phyloP scores from a whole-genome alignment of 306 rosid species.

The Castanea sativa region DNA sequence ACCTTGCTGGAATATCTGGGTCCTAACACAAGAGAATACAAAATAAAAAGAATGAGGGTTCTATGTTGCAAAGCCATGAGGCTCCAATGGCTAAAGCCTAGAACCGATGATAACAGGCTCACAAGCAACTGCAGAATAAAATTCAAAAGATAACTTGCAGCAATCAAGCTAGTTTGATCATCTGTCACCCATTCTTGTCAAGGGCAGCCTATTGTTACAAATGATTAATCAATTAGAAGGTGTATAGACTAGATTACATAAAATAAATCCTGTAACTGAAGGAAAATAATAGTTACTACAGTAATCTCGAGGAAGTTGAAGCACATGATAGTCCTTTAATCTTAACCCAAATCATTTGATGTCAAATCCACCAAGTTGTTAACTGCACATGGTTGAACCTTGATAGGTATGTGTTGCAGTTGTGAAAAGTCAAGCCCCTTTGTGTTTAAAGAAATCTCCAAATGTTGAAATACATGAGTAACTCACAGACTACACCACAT shows the following conservation, averaged over 20 bases:
- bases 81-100: not conserved
- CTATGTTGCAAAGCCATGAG: conserved; percentile 20
- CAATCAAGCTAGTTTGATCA: not conserved
- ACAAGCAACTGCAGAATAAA: not conserved
- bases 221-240: not conserved
- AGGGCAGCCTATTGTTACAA: not conserved
- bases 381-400: not conserved
- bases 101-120: not conserved
- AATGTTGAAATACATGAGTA: not conserved
- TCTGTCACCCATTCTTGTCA: not conserved
- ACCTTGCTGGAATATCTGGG: conserved; percentile 70
- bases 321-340: not conserved
- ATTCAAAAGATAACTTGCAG: not conserved
- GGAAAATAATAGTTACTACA: not conserved
- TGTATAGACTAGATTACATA: not conserved
- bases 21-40: conserved; percentile 40
- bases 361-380: not conserved
- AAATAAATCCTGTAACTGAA: not conserved
- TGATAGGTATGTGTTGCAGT: not conserved
- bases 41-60: not conserved
- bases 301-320: not conserved
- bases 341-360: not conserved
- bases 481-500: not conserved
- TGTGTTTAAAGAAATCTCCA: conserved; percentile 10
- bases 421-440: conserved; percentile 4